A percentile compares a stretch with the other conserved stretches of the same genome.
Conservation (phyloP, 2,329 filamentous ascomycete species). For the Pyricularia sp. region DNA sequence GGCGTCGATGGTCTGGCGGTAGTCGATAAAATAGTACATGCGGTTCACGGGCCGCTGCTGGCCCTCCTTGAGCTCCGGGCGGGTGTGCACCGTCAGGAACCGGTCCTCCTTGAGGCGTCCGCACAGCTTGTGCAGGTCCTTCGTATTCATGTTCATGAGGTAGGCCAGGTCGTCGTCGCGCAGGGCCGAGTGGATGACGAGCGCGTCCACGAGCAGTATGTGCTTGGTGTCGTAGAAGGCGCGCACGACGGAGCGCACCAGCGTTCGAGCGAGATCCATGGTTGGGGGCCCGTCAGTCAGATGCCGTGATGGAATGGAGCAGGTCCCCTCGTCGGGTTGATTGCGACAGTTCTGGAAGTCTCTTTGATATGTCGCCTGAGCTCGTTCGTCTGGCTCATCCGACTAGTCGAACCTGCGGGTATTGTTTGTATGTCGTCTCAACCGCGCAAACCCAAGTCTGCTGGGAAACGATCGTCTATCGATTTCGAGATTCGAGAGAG, state of each 20-base stretch:
- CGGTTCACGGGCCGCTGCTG: constrained; percentile 70
- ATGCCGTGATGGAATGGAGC: not conserved
- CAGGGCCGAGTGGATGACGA: constrained; percentile 69
- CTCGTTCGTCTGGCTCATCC: not conserved
- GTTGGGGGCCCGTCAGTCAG: not conserved
- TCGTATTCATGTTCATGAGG: constrained; percentile 78
- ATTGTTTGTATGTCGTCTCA: not conserved
- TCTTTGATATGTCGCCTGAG: not conserved
- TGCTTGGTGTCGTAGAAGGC: constrained; percentile 80
- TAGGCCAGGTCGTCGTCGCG: constrained; percentile 80
- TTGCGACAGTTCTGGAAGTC: not conserved
- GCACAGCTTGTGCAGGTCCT: constrained; percentile 82
- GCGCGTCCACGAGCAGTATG: constrained; percentile 72
- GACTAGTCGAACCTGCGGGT: not conserved
- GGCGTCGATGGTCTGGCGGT: constrained; percentile 84
- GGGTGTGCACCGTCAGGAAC: constrained; percentile 65
- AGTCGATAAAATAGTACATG: constrained; percentile 96
- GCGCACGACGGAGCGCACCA: constrained; percentile 75
- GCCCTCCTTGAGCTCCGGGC: constrained; percentile 66
- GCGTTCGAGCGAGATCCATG: constrained; percentile 51
- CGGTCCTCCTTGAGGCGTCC: constrained; percentile 76
- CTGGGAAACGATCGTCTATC: not conserved
- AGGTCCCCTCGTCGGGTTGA: not conserved
- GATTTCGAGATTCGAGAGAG: not conserved
- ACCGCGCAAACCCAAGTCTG: not conserved